phyloP scores from a whole-genome alignment of 192 early-diverging fungal species.

The Borealophlyctis nickersoniae region DNA sequence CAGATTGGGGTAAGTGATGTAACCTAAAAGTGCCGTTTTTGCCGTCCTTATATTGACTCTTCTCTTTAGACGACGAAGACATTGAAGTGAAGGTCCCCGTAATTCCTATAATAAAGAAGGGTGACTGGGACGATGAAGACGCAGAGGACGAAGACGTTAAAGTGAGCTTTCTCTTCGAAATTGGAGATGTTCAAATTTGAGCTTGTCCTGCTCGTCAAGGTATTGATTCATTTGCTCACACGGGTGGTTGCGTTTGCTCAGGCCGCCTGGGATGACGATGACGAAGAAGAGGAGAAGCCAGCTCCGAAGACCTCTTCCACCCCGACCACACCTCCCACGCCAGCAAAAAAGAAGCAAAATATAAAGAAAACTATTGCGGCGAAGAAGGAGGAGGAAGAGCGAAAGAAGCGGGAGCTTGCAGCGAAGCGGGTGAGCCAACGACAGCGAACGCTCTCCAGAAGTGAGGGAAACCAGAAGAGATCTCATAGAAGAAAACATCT shows the following conservation, averaged over 20 bases:
- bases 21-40: no score
- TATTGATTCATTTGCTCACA: background rate
- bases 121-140: slow-evolving; percentile 41
- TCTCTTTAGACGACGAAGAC: slow-evolving; percentile 15
- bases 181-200: background rate
- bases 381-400: slow-evolving; percentile 43
- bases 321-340: slow-evolving; percentile 15
- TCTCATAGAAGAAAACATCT: background rate
- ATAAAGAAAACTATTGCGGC: slow-evolving; percentile 39
- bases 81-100: background rate
- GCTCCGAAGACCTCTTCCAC: slow-evolving; percentile 19
- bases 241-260: background rate
- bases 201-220: background rate
- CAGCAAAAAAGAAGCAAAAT: slow-evolving; percentile 47
- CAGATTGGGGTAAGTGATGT: no score
- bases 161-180: background rate
- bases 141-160: slow-evolving; percentile 32
- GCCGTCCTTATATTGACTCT: no score
- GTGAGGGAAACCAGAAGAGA: background rate
- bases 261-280: slow-evolving; percentile 40
- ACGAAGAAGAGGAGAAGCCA: slow-evolving; percentile 37
- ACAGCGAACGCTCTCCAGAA: background rate
- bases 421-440: slow-evolving; percentile 6
- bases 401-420: slow-evolving; percentile 17
- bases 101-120: slow-evolving; percentile 2